Conservation (phyloP, 192 early-diverging fungal genomes). For the Linderina pennispora region DNA sequence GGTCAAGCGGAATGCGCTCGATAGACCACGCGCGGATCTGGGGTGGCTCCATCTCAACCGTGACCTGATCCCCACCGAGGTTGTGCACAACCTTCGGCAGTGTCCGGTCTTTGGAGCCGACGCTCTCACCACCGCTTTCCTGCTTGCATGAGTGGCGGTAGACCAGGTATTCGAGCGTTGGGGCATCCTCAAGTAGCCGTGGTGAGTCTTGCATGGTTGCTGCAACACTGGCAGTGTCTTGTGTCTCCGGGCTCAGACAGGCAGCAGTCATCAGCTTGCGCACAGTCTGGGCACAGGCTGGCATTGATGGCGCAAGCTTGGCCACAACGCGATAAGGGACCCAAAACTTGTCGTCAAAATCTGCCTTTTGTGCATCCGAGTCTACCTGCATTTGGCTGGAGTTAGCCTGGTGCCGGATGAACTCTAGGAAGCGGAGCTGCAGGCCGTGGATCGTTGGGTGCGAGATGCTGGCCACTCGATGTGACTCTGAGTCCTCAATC, state of each 20-base stretch:
- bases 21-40: slow-evolving; percentile 44
- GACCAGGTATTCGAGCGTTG: slow-evolving; percentile 28
- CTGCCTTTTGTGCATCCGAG: too few species aligned
- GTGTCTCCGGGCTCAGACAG: too few species aligned
- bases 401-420: too few species aligned
- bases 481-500: slow-evolving; percentile 17
- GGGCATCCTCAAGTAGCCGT: slow-evolving; percentile 37
- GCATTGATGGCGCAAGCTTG: slow-evolving; percentile 17
- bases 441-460: slow-evolving; percentile 33
- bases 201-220: slow-evolving; percentile 16
- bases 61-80: neutral
- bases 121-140: neutral
- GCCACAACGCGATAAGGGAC: slow-evolving; percentile 29
- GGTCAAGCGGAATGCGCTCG: slow-evolving; percentile 18
- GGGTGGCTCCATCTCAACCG: slow-evolving; percentile 9
- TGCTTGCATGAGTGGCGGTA: neutral
- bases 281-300: slow-evolving; percentile 36
- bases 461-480: slow-evolving; percentile 5
- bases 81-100: neutral
- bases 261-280: slow-evolving; percentile 21
- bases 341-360: slow-evolving; percentile 10
- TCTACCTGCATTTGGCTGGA: too few species aligned
- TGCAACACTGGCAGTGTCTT: slow-evolving; percentile 1
- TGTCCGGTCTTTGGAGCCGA: neutral
- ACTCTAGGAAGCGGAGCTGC: slow-evolving; percentile 28